A percentile compares a stretch with the other conserved stretches of the same genome.
Conservation (phyloP, 805 yeast genomes). For the Candida succiphila region DNA sequence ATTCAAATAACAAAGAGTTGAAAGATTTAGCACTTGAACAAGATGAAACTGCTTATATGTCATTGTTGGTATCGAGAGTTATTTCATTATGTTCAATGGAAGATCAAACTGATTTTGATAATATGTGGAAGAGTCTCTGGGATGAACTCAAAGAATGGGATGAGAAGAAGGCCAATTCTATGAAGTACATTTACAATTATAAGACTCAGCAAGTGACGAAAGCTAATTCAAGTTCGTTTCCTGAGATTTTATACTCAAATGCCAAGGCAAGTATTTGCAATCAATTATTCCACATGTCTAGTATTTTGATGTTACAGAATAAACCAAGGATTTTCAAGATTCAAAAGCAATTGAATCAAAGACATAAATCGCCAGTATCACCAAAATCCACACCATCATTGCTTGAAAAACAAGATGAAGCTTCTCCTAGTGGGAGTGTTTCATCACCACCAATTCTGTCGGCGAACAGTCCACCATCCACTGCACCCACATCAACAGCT, state of each 20-base stretch:
- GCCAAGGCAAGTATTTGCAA: constrained; percentile 28
- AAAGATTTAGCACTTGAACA: background rate
- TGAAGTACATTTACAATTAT: constrained; percentile 23
- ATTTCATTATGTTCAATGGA: constrained; percentile 21
- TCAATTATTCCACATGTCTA: constrained; percentile 28
- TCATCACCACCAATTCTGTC: no score
- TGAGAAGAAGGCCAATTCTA: constrained; percentile 21
- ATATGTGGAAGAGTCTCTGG: constrained; percentile 31
- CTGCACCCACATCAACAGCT: constrained; percentile 5
- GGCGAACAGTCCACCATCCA: constrained; percentile 1
- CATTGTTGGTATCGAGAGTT: constrained; percentile 17
- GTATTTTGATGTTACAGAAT: constrained; percentile 27
- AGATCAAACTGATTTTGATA: constrained; percentile 17
- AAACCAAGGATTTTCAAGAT: constrained; percentile 26
- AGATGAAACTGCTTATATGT: constrained; percentile 9
- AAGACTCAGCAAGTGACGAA: constrained; percentile 2
- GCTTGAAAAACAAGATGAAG: no score
- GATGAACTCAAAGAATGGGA: constrained; percentile 29
- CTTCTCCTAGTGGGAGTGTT: no score
- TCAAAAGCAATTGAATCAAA: no score
- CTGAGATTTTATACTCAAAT: constrained; percentile 25
- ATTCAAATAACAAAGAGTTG: constrained; percentile 1
- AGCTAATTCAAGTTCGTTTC: constrained; percentile 22
- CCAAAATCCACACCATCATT: no score
- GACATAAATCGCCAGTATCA: constrained; percentile 1